Percentiles rank a stretch among this genome's conserved stretches.
Conservation (phyloP, 208 protist genomes). For the Blechomonas ayalai region DNA sequence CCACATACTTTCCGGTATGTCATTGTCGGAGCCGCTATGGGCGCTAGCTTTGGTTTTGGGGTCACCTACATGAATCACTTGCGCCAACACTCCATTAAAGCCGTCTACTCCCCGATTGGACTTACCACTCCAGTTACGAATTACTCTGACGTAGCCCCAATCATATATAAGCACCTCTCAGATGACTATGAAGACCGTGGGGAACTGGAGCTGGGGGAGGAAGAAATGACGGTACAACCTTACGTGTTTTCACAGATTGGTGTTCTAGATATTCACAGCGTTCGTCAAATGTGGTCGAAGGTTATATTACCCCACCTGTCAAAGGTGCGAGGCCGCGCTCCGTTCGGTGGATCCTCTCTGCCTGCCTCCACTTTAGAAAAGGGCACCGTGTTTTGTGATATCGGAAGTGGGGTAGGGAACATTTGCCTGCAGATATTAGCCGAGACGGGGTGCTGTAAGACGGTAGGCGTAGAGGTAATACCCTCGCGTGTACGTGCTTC, state of each 20-base stretch:
- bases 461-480: constrained; percentile 75
- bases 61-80: constrained; percentile 44
- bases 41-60: constrained; percentile 20
- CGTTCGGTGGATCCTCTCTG: constrained; percentile 14
- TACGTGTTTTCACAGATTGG: constrained; percentile 79
- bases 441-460: constrained; percentile 59
- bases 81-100: constrained; percentile 41
- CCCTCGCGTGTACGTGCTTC: constrained; percentile 51
- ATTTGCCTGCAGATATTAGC: constrained; percentile 76
- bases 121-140: constrained; percentile 25
- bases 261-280: constrained; percentile 54
- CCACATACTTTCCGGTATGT: constrained; percentile 32
- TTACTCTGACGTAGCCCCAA: constrained; percentile 31
- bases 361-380: constrained; percentile 30
- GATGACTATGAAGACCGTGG: constrained; percentile 53
- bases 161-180: constrained; percentile 48
- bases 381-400: constrained; percentile 70
- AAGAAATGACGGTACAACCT: constrained; percentile 57
- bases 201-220: constrained; percentile 51
- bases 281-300: constrained; percentile 70
- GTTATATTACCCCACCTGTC: constrained; percentile 40
- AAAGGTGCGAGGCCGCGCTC: neutral
- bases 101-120: constrained; percentile 22
- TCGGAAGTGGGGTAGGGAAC: constrained; percentile 80
- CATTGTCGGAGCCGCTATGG: constrained; percentile 17